Evolutionary conservation across 2,329 filamentous ascomycete species (phyloP).

Genomic region (Lasiodiplodia sp.): DNA sequence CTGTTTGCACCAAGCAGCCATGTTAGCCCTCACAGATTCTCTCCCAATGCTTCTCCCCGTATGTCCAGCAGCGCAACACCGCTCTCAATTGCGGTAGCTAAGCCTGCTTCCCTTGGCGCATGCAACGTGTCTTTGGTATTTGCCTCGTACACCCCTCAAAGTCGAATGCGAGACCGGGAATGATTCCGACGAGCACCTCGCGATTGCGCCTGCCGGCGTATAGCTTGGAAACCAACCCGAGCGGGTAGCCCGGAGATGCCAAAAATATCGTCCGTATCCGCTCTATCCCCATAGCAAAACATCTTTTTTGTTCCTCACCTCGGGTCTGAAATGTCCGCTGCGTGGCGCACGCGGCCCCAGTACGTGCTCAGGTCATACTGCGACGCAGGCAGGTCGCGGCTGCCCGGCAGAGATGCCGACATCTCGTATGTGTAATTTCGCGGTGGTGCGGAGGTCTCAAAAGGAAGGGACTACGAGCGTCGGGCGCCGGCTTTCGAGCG

Average conservation of each 20-base stretch:
- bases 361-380: conserved; percentile 94
- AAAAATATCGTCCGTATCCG: too few species aligned
- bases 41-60: too few species aligned
- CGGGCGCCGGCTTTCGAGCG: background rate
- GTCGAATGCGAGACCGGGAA: background rate
- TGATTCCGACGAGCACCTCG: background rate
- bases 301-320: conserved; percentile 69
- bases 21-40: background rate
- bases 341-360: conserved; percentile 91
- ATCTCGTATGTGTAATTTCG: conserved; percentile 47
- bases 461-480: background rate
- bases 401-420: conserved; percentile 69
- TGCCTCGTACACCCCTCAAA: background rate
- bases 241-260: too few species aligned
- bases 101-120: background rate
- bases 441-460: background rate
- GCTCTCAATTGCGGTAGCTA: background rate
- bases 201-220: background rate
- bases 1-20: conserved; percentile 56
- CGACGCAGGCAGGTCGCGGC: conserved; percentile 85
- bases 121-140: background rate
- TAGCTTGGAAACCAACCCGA: background rate
- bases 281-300: background rate
- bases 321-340: conserved; percentile 89
- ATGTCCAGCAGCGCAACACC: background rate